Evolutionary conservation across 805 yeast species (phyloP).

Genomic region (Metschnikowia shivogae): DNA sequence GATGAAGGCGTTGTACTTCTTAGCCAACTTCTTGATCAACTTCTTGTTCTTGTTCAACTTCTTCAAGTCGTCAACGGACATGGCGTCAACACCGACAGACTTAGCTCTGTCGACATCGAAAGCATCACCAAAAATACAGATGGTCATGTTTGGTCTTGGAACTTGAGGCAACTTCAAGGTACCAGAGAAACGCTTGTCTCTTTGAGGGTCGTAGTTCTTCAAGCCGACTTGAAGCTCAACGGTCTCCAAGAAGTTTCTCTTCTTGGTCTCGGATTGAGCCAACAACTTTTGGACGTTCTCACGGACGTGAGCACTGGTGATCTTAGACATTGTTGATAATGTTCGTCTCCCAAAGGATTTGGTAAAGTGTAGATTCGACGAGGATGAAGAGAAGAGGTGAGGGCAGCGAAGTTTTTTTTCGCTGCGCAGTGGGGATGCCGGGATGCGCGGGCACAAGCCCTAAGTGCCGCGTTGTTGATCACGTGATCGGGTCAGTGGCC

Average conservation of each 20-base stretch:
- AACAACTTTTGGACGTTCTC: constrained; percentile 91
- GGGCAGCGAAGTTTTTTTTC: constrained; percentile 6
- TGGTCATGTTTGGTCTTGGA: constrained; percentile 99
- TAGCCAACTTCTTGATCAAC: constrained; percentile 98
- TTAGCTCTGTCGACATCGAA: constrained; percentile 99
- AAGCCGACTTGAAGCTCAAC: constrained; percentile 99
- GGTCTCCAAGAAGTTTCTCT: constrained; percentile 99
- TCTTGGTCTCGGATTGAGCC: constrained; percentile 93
- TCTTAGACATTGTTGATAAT: constrained; percentile 66
- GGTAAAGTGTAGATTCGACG: constrained; percentile 56
- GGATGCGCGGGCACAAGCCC: constrained; percentile 14
- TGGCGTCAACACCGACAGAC: constrained; percentile 98
- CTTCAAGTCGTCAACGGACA: constrained; percentile 99
- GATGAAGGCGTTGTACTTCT: constrained; percentile 99
- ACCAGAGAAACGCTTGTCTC: constrained; percentile 99
- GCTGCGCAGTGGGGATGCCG: constrained; percentile 1
- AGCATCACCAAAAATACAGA: constrained; percentile 99
- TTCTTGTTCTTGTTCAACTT: constrained; percentile 99
- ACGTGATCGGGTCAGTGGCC: background rate
- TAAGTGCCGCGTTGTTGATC: constrained; percentile 1
- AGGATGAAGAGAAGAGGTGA: constrained; percentile 31
- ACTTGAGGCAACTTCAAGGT: constrained; percentile 95
- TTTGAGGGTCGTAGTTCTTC: constrained; percentile 99
- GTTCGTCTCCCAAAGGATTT: constrained; percentile 73
- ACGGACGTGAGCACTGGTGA: constrained; percentile 90